Conservation (phyloP, 2,329 filamentous ascomycete genomes). For the Arthrobotrys entomopaga region DNA sequence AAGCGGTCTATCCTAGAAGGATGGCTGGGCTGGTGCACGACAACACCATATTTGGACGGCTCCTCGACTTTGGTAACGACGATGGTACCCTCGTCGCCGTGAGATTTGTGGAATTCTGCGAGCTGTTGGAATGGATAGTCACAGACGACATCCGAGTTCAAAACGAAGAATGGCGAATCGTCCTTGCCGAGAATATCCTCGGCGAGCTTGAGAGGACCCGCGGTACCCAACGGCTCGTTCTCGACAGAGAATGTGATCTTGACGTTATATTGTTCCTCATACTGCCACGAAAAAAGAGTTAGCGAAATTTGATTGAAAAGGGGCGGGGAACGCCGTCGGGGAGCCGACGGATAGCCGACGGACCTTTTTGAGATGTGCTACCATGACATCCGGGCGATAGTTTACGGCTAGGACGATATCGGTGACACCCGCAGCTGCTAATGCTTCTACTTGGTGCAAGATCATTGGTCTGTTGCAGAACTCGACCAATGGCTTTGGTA, state of each 20-base stretch:
- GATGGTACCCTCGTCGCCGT: conserved; percentile 96
- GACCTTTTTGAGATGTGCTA: conserved; percentile 88
- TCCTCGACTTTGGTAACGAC: conserved; percentile 99
- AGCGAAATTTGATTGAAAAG: no score
- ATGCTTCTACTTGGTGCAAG: conserved; percentile 93
- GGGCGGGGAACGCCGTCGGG: no score
- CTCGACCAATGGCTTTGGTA: conserved; percentile 96
- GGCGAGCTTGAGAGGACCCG: conserved; percentile 92
- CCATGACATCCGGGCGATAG: conserved; percentile 98
- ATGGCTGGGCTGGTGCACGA: conserved; percentile 95
- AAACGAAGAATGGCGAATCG: conserved; percentile 93
- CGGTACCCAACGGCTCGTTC: conserved; percentile 92
- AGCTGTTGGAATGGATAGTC: conserved; percentile 94
- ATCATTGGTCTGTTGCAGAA: conserved; percentile 99
- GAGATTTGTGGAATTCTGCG: conserved; percentile 87
- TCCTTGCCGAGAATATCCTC: conserved; percentile 93
- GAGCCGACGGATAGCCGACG: conserved; percentile 58
- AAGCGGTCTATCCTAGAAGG: conserved; percentile 94
- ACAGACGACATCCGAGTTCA: conserved; percentile 98
- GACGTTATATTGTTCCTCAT: conserved; percentile 90
- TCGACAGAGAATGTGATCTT: conserved; percentile 98
- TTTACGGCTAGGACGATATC: conserved; percentile 98
- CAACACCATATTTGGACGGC: conserved; percentile 97
- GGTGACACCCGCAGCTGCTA: conserved; percentile 91
- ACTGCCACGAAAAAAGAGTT: conserved; percentile 65